Evolutionary conservation across 208 protist species (phyloP).

Genomic region (Leishmania arabica): DNA sequence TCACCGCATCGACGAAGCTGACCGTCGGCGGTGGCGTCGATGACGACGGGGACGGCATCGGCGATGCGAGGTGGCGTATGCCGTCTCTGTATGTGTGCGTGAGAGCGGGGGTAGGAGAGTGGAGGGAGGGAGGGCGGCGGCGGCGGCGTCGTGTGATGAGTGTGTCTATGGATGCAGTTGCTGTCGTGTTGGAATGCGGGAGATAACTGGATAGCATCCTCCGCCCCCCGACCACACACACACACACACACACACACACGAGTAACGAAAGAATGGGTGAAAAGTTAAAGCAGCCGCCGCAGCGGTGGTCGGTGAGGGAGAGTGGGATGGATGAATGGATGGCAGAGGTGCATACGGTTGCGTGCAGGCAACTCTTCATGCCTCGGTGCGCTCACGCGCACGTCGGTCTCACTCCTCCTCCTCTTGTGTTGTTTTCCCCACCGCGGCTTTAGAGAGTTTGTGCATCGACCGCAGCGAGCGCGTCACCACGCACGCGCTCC

Average conservation of each 20-base stretch:
- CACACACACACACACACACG: too few relatives aligned
- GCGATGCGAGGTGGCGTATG: conserved; percentile 34
- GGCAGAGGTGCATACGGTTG: not conserved
- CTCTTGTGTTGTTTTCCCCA: too few relatives aligned
- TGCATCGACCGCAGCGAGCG: too few relatives aligned
- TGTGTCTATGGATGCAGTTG: not conserved
- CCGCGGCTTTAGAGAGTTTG: too few relatives aligned
- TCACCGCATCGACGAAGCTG: conserved; percentile 84
- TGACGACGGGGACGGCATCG: conserved; percentile 2
- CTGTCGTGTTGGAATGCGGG: not conserved
- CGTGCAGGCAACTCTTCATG: not conserved
- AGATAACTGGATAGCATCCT: not conserved
- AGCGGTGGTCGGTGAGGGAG: not conserved
- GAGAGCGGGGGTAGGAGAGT: not conserved
- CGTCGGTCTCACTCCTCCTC: too few relatives aligned
- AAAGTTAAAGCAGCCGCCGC: not conserved
- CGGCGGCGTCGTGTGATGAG: not conserved
- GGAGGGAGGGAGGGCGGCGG: not conserved
- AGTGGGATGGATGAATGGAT: not conserved
- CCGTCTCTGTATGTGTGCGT: conserved; percentile 31
- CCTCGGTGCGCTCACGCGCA: not conserved
- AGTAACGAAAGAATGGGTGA: not conserved
- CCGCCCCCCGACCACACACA: not conserved
- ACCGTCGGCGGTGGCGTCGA: conserved; percentile 8
- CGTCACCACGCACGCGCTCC: not conserved